Conservation (phyloP, 2,329 filamentous ascomycete species). For the Pyrenochaeta sp. region DNA sequence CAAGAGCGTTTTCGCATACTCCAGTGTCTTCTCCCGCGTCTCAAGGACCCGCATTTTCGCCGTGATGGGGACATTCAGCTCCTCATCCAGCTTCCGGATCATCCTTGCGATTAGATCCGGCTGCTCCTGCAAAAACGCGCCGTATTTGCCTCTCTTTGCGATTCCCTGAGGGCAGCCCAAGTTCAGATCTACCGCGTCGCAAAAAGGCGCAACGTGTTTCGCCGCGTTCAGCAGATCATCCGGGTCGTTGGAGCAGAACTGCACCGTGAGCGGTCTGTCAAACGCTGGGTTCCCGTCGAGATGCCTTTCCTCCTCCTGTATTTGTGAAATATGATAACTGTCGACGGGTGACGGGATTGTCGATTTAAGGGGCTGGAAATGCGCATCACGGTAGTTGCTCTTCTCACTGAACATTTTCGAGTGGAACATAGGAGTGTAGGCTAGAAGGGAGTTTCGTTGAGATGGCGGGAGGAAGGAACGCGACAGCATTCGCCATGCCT, state of each 20-base stretch:
- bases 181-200: conserved; percentile 95
- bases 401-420: conserved; percentile 85
- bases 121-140: conserved; percentile 93
- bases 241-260: conserved; percentile 93
- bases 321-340: conserved; percentile 44
- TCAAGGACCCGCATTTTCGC: conserved; percentile 94
- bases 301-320: conserved; percentile 36
- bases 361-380: conserved; percentile 75
- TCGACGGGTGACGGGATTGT: conserved; percentile 46
- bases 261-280: conserved; percentile 91
- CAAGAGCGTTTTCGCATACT: conserved; percentile 88
- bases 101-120: conserved; percentile 83
- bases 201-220: conserved; percentile 79
- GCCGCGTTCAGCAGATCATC: conserved; percentile 83
- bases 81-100: conserved; percentile 81
- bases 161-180: conserved; percentile 97
- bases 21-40: conserved; percentile 83
- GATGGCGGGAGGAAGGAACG: conserved; percentile 81
- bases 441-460: conserved; percentile 69
- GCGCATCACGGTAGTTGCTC: conserved; percentile 75
- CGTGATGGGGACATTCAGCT: conserved; percentile 84
- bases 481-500: conserved; percentile 98
- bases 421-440: conserved; percentile 97
- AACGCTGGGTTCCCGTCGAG: conserved; percentile 87
- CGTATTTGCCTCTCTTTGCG: conserved; percentile 88